Conservation (phyloP, 139 green algal species). For the Desmodesmus armatus region DNA sequence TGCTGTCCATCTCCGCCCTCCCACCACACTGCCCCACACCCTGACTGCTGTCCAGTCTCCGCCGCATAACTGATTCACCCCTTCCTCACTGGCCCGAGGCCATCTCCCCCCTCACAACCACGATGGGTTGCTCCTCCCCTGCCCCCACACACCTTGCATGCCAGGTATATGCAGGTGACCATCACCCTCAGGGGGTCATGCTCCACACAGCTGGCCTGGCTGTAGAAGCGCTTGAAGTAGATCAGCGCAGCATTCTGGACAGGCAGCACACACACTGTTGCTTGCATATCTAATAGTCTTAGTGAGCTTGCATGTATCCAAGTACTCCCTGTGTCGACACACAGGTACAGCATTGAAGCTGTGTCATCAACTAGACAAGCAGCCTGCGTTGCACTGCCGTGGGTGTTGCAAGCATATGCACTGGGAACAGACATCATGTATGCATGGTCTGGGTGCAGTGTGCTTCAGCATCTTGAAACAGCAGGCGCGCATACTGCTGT, state of each 20-base stretch:
- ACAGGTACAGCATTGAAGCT: neutral
- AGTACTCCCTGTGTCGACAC: neutral
- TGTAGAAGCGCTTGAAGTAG: slow-evolving; percentile 86
- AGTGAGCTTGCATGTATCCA: neutral
- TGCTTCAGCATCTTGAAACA: neutral
- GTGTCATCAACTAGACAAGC: neutral
- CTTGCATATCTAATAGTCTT: too few species aligned
- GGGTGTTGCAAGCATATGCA: neutral
- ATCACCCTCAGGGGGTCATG: slow-evolving; percentile 77
- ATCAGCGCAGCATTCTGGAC: slow-evolving; percentile 63
- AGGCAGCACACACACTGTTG: neutral
- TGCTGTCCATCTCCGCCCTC: too few species aligned
- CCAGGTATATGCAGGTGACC: slow-evolving; percentile 86
- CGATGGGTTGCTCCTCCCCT: neutral
- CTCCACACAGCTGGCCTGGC: slow-evolving; percentile 66
- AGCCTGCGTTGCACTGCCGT: neutral
- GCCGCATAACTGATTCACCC: too few species aligned
- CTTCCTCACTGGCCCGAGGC: too few species aligned
- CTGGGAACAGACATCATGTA: too few species aligned
- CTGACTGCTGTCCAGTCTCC: too few species aligned
- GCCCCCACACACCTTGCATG: slow-evolving; percentile 76
- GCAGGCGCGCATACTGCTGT: slow-evolving; percentile 2
- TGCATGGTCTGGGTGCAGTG: neutral
- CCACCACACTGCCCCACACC: too few species aligned
- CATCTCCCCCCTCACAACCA: neutral